Evolutionary conservation across 2,329 filamentous ascomycete species (phyloP).

Genomic region (Hypoxylon sp.): DNA sequence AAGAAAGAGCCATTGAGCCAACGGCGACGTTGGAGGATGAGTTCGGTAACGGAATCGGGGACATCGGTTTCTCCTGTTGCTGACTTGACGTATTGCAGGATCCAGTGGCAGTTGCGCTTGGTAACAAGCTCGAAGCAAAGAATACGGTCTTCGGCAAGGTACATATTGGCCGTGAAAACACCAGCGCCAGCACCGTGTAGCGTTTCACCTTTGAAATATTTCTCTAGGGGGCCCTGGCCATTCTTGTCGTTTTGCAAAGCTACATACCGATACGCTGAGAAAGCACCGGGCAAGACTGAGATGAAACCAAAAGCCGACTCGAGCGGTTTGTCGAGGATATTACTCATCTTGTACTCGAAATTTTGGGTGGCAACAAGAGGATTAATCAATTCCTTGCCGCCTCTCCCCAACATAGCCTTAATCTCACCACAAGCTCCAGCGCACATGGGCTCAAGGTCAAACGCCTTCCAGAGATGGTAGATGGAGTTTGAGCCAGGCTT

Average conservation of each 20-base stretch:
- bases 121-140: slow-evolving; percentile 98
- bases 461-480: slow-evolving; percentile 98
- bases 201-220: slow-evolving; percentile 99
- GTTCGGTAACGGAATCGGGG: slow-evolving; percentile 90
- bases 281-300: slow-evolving; percentile 92
- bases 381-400: slow-evolving; percentile 86
- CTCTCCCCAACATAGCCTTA: slow-evolving; percentile 93
- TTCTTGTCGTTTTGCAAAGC: slow-evolving; percentile 97
- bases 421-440: slow-evolving; percentile 98
- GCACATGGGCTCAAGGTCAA: slow-evolving; percentile 97
- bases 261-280: slow-evolving; percentile 95
- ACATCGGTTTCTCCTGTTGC: slow-evolving; percentile 97
- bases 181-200: slow-evolving; percentile 95
- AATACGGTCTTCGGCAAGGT: slow-evolving; percentile 89
- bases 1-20: slow-evolving; percentile 99
- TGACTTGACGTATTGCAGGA: slow-evolving; percentile 98
- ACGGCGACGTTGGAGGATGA: slow-evolving; percentile 93
- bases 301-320: slow-evolving; percentile 99
- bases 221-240: slow-evolving; percentile 92
- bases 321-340: slow-evolving; percentile 96
- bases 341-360: slow-evolving; percentile 99
- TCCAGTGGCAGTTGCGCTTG: slow-evolving; percentile 97
- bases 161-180: slow-evolving; percentile 98
- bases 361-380: slow-evolving; percentile 97
- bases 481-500: slow-evolving; percentile 94